Base-by-base conservation (phyloP, 345 rosid genomes). In the Pistacia vera region DNA sequence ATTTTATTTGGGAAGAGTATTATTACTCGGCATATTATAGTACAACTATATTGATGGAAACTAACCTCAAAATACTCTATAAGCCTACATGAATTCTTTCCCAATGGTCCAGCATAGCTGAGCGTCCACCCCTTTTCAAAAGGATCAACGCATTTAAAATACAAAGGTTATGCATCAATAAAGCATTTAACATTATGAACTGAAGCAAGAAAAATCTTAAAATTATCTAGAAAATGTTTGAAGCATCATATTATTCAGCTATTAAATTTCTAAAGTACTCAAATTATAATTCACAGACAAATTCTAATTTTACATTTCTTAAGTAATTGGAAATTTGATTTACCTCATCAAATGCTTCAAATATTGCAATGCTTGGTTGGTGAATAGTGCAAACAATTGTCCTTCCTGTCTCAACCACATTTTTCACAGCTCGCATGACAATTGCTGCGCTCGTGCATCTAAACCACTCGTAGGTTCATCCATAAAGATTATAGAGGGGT, bases 11-110 rank as follows among this genome's bases (percentile, higher is more conserved):
- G 44, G 44, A 41, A 41, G 5, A 41, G 44, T 41, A 41, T 36
- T 36, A 36, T 5, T 41, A 41, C 5, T 41, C 44, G 44, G 5
- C 44, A 41, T 41, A 7, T 41, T 7, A 41, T 5, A 5, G 46
- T 35, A n/a, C 67, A 63, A 35, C n/a, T 3, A 63, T 17, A 28
- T 28, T 28, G 12, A 41, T 25, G 13, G 46, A 49, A 54, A 30
- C 76, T 63, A 18, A 74, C 70, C 70, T 55, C 54, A 54, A 74
- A 64, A 54, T 73, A 73, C n/a, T 73, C 61, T 11, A 73, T 73
- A 73, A 51, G 6, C 13, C 63, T 22, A 62, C 61, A 33, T n/a
- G 76, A 73, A 33, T 33, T 60, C 38, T 51, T 51, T 25, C 59
- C 76, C 18, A 62, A 35, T 20, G 8, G 16, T 62, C 76, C 68